Conservation (phyloP, 257 asterid species). For the Cynanchum wilfordii region DNA sequence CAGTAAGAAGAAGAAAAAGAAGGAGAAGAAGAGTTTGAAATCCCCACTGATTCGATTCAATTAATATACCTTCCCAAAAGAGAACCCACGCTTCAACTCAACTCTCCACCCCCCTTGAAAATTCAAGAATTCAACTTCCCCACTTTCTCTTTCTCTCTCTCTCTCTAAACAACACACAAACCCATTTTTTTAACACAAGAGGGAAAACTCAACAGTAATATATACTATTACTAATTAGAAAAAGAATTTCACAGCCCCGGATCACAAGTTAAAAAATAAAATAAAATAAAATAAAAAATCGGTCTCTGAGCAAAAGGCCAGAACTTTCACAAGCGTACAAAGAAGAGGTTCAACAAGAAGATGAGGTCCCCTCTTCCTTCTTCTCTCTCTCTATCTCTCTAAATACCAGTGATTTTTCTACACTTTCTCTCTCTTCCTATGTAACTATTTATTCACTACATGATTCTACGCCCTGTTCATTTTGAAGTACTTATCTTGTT, state of each 20-base stretch:
- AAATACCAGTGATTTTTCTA: background rate
- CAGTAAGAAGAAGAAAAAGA: background rate
- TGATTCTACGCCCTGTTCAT: conserved; percentile 11
- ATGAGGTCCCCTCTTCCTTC: background rate
- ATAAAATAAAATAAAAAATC: background rate
- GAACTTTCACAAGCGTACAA: conserved; percentile 14
- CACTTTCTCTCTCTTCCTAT: background rate
- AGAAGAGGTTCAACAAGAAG: conserved; percentile 3
- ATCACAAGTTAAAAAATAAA: background rate
- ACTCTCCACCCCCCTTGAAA: background rate
- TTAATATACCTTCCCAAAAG: background rate
- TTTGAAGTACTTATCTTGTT: conserved; percentile 7
- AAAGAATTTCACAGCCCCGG: conserved; percentile 22
- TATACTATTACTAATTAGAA: background rate
- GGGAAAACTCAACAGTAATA: background rate
- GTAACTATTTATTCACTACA: conserved; percentile 2
- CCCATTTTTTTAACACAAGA: background rate
- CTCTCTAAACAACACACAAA: background rate
- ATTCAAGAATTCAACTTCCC: conserved; percentile 2
- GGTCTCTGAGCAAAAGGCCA: conserved; percentile 3
- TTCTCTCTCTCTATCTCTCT: background rate
- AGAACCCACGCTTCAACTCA: background rate
- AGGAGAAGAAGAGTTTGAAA: background rate
- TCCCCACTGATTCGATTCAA: background rate
- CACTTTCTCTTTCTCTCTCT: background rate